A percentile compares a stretch with the other conserved stretches of the same genome.
These are phyloP conservation scores for Ceratobasidium sp. DNA, from an alignment of 1,284 basidiomycete genomes.

Conservation along the genomic window DNA sequence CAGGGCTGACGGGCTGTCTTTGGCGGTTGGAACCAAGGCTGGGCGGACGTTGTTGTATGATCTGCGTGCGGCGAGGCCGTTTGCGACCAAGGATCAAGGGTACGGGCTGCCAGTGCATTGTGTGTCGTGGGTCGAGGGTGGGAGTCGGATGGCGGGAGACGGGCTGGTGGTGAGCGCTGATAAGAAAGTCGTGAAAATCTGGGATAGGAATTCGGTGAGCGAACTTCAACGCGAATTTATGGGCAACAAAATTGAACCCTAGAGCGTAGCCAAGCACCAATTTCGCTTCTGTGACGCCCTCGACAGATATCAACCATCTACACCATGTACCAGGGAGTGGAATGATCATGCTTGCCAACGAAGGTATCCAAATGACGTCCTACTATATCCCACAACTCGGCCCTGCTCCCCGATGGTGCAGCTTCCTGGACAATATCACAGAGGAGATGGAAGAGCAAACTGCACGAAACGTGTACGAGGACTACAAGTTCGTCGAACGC, in stretches of 20 bases:
- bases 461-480: constrained; percentile 84
- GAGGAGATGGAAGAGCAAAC: constrained; percentile 96
- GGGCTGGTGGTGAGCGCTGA: constrained; percentile 90
- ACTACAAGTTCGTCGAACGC: constrained; percentile 97
- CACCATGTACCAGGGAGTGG: constrained; percentile 89
- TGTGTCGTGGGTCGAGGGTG: constrained; percentile 91
- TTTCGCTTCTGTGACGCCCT: constrained; percentile 92
- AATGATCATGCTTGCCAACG: constrained; percentile 88
- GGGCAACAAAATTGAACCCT: constrained; percentile 42
- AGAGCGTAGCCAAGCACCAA: constrained; percentile 78
- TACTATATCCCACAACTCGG: constrained; percentile 97
- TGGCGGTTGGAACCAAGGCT: constrained; percentile 94
- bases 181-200: constrained; percentile 95
- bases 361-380: constrained; percentile 89
- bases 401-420: constrained; percentile 95
- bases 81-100: constrained; percentile 95
- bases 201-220: constrained; percentile 85
- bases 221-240: neutral
- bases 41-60: constrained; percentile 97
- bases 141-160: constrained; percentile 83
- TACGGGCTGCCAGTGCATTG: constrained; percentile 93
- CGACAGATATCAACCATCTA: constrained; percentile 87
- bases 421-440: constrained; percentile 97
- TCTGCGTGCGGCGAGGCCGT: constrained; percentile 84
- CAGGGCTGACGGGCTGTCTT: constrained; percentile 87